Evolutionary conservation across 768 basidiomycete genomes (phyloP).

Genomic region (Pisolithus orientalis): DNA sequence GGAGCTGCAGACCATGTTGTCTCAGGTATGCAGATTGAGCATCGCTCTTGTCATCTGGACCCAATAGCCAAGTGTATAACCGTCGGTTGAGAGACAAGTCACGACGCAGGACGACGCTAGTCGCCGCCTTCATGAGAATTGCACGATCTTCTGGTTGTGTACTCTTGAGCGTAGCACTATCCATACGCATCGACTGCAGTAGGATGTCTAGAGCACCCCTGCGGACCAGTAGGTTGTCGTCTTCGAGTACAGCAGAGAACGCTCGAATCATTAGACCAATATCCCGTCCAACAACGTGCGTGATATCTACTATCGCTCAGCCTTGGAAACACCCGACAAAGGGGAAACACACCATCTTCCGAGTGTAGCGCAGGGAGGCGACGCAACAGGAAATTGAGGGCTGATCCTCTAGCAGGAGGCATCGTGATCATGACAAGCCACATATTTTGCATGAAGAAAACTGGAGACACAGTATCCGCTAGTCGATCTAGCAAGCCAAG

Average conservation of each 20-base stretch:
- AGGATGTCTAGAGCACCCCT: slow-evolving; percentile 82
- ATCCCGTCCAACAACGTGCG: slow-evolving; percentile 72
- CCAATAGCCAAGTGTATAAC: slow-evolving; percentile 89
- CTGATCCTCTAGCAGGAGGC: slow-evolving; percentile 76
- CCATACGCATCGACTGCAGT: slow-evolving; percentile 65
- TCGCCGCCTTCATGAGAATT: slow-evolving; percentile 82
- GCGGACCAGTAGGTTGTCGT: slow-evolving; percentile 87
- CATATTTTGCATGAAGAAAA: slow-evolving; percentile 93
- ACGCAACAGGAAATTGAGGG: slow-evolving; percentile 81
- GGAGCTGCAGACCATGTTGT: slow-evolving; percentile 62
- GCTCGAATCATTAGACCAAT: slow-evolving; percentile 93
- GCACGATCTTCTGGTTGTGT: slow-evolving; percentile 67
- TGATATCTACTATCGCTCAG: slow-evolving; percentile 43
- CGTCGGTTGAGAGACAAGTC: slow-evolving; percentile 92
- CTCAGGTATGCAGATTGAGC: slow-evolving; percentile 67
- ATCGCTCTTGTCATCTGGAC: slow-evolving; percentile 73
- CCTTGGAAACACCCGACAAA: background rate
- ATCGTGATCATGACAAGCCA: slow-evolving; percentile 93
- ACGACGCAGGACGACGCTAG: slow-evolving; percentile 83
- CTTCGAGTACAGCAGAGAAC: slow-evolving; percentile 86
- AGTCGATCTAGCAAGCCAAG: slow-evolving; percentile 73
- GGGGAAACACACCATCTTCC: slow-evolving; percentile 53
- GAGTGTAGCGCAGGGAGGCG: slow-evolving; percentile 65
- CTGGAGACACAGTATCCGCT: slow-evolving; percentile 74
- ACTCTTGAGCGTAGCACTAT: slow-evolving; percentile 63